Base-by-base conservation (phyloP, 805 yeast genomes). In the Metschnikowia lunata region DNA sequence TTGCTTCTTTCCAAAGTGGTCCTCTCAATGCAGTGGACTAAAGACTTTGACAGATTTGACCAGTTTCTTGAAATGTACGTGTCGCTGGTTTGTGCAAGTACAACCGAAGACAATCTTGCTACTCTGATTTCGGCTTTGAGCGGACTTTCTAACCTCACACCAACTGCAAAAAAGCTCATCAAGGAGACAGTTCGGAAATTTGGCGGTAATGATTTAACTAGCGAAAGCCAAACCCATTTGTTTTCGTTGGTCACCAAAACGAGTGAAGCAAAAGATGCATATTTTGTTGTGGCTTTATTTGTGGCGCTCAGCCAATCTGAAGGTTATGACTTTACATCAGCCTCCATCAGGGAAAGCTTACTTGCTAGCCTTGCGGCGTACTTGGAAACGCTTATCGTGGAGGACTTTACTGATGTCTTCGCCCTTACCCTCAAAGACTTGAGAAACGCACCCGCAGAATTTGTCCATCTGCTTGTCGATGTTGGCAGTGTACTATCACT, bases 401-500 rank as follows among this genome's bases (percentile, higher is more conserved):
- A 29, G 1, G 34, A 8, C 6, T 60, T 51, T 29, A 51, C 42
- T 11, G 26, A 36, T 1, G 34, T 48, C 7, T 58, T 51, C 37
- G 43, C 49, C 13, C 53, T 40, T 18, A 46, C 52, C 6, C 35
- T 45, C 48, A 44, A 27, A 1, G 62, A 71, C 1, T 37, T 60
- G 13, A 42, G 48, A 1, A 52, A 43, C 3, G 37, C 48, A 2
- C 47, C 52, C 6, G 14, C 43, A 1, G 57, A 50, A 6, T 47
- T 47, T 27, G 34, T 46, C 8, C 26, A 23, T 6, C 51, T 38
- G 4, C 52, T 56, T 15, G 43, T 59, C 32, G 61, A 59, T 34
- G 49, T 66, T 1, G 15, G 66, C 2, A 44, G 46, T 12, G 37
- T 48, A 3, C 49, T 63, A 29, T 37, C 51, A 3, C 49, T 49